Conservation (phyloP, 2,329 filamentous ascomycete species). For the Arthrobotrys iridis region DNA sequence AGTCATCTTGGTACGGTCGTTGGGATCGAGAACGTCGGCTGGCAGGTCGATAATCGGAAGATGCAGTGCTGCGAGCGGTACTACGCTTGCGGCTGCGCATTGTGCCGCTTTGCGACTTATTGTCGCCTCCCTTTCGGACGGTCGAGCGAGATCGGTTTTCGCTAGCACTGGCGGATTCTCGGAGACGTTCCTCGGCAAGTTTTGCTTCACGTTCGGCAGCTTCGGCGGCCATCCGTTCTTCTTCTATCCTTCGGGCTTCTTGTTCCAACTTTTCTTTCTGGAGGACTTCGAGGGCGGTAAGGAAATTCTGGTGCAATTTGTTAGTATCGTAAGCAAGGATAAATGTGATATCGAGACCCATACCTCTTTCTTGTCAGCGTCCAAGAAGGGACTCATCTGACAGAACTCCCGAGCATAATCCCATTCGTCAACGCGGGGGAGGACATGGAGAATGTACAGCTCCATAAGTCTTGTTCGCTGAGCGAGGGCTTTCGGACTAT, state of each 20-base stretch:
- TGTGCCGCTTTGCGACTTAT: constrained; percentile 64
- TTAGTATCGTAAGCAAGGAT: not conserved
- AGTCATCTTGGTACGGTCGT: constrained; percentile 42
- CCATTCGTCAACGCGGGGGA: constrained; percentile 95
- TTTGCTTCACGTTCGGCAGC: constrained; percentile 66
- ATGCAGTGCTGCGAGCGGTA: constrained; percentile 67
- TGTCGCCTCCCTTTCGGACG: constrained; percentile 62
- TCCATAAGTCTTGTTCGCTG: constrained; percentile 87
- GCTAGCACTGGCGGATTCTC: constrained; percentile 63
- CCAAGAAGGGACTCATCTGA: constrained; percentile 81
- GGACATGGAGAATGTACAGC: constrained; percentile 91
- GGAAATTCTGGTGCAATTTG: constrained; percentile 73
- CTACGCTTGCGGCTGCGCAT: constrained; percentile 67
- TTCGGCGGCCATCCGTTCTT: constrained; percentile 70
- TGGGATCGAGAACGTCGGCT: constrained; percentile 51
- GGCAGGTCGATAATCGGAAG: constrained; percentile 52
- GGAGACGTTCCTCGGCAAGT: constrained; percentile 62
- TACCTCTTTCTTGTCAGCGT: constrained; percentile 73
- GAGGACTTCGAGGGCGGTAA: constrained; percentile 83
- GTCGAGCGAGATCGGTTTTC: constrained; percentile 70
- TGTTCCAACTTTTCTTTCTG: constrained; percentile 83
- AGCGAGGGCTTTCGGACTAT: constrained; percentile 57
- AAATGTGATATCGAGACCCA: not conserved
- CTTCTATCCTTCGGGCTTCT: constrained; percentile 71
- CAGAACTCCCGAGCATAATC: constrained; percentile 95